Evolutionary conservation across 139 green algal species (phyloP), one percentile per base, ranked within the genome.

Genomic region (Zygnema circumcarinatum): DNA sequence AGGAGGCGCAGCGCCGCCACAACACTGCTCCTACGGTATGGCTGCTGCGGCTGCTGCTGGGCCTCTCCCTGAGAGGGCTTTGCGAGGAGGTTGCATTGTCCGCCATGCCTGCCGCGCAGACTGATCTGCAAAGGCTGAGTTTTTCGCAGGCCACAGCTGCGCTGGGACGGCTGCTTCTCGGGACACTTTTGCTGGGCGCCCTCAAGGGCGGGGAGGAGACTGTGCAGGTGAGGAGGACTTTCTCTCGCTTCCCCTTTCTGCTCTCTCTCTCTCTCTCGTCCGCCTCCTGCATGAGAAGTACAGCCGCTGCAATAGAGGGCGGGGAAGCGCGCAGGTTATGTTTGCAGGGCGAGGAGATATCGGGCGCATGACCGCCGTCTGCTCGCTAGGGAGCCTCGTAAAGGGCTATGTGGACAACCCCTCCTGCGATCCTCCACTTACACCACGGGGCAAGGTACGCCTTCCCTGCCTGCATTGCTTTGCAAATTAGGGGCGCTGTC

Each of bases 371-470:
- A 89, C 84, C 2, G 76, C 84, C n/a, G 84, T 89, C 22, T 52
- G 40, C 29, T 38, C 47, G 0, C 1, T 11, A 33, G 32, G 74
- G 21, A 32, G 36, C 29, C 25, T 62, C 35, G 84, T 89, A 25
- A 89, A 89, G 73, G 84, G 84, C n/a, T 86, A 84, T 35, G 84
- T 76, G 25, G 29, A 2, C n/a, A 86, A 89, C 7, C 84, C 84
- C 1, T 11, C 38, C 31, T 74, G 41, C 7, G 76, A 89, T 42
- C 84, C 84, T 1, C 84, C 84, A 38, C 84, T 89, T 41, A 89
- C 84, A 36, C 22, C 75, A 39, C 41, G 47, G 3, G 84, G 84
- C 31, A 89, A 89, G 84, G 76, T 89, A 16, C 11, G 36, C 16
- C 69, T 78, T 20, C 16, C 36, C 35, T 33, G 25, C 54, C 54